phyloP scores from a whole-genome alignment of 257 asterid genomes.

The Verbascum thapsus region DNA sequence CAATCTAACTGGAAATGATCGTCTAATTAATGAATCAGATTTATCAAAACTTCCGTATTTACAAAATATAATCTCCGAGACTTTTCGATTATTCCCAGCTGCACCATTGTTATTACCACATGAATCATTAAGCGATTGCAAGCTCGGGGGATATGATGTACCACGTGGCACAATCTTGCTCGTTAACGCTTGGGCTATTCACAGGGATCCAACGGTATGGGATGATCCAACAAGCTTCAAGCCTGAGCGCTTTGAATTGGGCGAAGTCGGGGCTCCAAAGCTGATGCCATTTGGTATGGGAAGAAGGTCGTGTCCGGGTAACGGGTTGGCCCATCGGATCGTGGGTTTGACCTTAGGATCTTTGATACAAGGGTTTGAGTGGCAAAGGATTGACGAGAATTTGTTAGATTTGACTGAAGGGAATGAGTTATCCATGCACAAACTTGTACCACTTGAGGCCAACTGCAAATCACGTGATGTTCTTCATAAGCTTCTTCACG shows the following conservation, averaged over 20 bases:
- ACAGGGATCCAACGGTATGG: constrained; percentile 33
- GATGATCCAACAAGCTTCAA: constrained; percentile 24
- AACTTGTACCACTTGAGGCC: constrained; percentile 40
- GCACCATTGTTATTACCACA: constrained; percentile 30
- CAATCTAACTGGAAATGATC: constrained; percentile 18
- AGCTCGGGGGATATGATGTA: constrained; percentile 30
- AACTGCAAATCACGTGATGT: constrained; percentile 32
- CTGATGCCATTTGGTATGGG: constrained; percentile 37
- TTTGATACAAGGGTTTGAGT: constrained; percentile 28
- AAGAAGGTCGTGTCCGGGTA: constrained; percentile 35
- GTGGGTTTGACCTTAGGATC: constrained; percentile 26
- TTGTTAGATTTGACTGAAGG: constrained; percentile 22
- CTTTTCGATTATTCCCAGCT: constrained; percentile 27
- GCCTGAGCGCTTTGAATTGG: constrained; percentile 35
- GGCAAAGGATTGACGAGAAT: constrained; percentile 20
- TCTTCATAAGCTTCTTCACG: constrained; percentile 2
- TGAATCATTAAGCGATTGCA: constrained; percentile 20
- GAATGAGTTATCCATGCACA: constrained; percentile 32
- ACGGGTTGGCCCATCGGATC: constrained; percentile 25
- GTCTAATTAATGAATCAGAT: constrained; percentile 29
- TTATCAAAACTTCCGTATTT: constrained; percentile 26
- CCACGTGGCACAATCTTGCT: constrained; percentile 28
- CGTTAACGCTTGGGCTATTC: constrained; percentile 34
- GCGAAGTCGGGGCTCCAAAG: constrained; percentile 7
- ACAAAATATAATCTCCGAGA: constrained; percentile 25